Base-by-base conservation (phyloP, 2,329 filamentous ascomycete species). In the Aspergillus sp. region DNA sequence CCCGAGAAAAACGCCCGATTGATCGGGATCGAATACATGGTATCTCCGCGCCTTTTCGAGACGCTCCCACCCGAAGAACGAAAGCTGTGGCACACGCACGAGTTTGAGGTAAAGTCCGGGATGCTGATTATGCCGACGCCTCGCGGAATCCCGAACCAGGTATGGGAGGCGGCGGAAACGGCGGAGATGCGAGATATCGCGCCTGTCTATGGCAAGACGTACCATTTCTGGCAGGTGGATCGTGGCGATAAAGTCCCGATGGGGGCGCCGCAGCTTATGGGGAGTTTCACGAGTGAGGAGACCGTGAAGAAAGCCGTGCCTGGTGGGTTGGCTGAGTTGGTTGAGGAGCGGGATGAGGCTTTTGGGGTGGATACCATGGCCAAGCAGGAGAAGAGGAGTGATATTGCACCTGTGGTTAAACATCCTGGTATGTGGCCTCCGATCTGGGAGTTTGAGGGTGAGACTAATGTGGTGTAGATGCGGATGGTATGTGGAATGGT, bases 1-100 rank as follows among this genome's bases (percentile, higher is more conserved):
- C 81, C 87, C 0, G 79, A 81, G 0, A 79, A 84, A 7, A 83
- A 84, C 24, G 90, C 90, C 0, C 83, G 88, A 0, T 82, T 96
- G 17, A 90, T 96, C 60, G 91, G 91, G 8, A 82, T 96, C 65
- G 91, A 96, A 72, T 96, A 96, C 78, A 93, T 95, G 90, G 86
- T 96, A 66, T 87, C 87, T 0, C 83, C 85, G 0, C 77, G 79
- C 3, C 76, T 95, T 0, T 96, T 88, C 76, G 79, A 83, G 38
- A 84, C 83, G 0, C 83, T 96, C 0, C 81, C 85, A 1, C 45
- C 74, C 0, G 83, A 87, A 18, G 91, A 96, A 75, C 85, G 89
- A 38, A 83, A 83, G 49, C 80, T 93, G 1, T 96, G 91, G 91
- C 91, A 96, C 75, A 87, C 85, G n/a, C 84, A 86, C 64, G 81